A percentile compares a stretch with the other conserved stretches of the same genome.
These are phyloP conservation scores for Lenwebbia sp. DNA, from an alignment of 345 rosid genomes.

Conservation along the genomic window DNA sequence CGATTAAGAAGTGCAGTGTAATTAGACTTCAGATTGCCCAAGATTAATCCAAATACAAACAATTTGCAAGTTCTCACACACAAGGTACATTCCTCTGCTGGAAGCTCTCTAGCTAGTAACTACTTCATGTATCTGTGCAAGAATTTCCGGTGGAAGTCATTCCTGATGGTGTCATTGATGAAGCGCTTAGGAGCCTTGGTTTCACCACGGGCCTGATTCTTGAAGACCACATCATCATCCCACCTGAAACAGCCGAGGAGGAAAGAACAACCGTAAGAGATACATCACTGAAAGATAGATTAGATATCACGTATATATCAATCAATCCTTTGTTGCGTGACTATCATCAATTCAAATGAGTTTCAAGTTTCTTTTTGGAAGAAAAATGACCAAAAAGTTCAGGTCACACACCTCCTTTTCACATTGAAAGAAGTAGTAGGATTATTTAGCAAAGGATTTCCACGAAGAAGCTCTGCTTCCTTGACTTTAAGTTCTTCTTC, in stretches of 20 bases:
- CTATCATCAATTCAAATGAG: background rate
- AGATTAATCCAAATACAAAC: background rate
- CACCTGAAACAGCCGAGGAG: slow-evolving; percentile 35
- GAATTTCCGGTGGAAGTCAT: slow-evolving; percentile 89
- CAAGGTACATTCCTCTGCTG: background rate
- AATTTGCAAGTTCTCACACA: background rate
- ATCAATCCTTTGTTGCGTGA: background rate
- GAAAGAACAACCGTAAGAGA: background rate
- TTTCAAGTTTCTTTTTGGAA: background rate
- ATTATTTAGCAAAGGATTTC: slow-evolving; percentile 79
- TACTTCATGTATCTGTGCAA: slow-evolving; percentile 94
- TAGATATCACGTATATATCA: background rate
- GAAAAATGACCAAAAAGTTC: background rate
- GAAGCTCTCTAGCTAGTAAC: background rate
- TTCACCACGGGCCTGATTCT: slow-evolving; percentile 98
- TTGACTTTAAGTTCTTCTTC: slow-evolving; percentile 80
- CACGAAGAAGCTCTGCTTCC: slow-evolving; percentile 88
- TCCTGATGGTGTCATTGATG: slow-evolving; percentile 94
- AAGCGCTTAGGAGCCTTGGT: slow-evolving; percentile 88
- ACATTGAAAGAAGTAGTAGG: slow-evolving; percentile 57
- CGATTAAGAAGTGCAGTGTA: background rate
- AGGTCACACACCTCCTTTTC: slow-evolving; percentile 58
- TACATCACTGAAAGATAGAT: background rate
- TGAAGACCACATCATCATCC: slow-evolving; percentile 99
- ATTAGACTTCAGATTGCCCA: background rate